A percentile compares a stretch with the other conserved stretches of the same genome.
phyloP scores from a whole-genome alignment of 176 grass and related monocot species.

The Oryza meridionalis region DNA sequence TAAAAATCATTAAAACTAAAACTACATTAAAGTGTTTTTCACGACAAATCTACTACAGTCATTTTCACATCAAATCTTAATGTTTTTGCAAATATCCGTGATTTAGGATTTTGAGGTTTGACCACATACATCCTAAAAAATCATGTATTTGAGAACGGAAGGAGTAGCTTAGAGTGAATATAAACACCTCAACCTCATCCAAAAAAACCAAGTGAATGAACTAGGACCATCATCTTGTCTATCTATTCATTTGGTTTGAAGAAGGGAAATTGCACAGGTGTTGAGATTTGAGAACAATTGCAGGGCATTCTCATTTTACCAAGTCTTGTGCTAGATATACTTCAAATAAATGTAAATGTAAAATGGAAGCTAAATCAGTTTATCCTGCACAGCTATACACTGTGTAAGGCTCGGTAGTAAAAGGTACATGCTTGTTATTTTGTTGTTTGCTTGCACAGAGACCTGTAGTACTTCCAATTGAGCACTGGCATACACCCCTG shows the following conservation, averaged over 20 bases:
- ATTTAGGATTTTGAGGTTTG: neutral
- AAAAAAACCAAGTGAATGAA: constrained; percentile 5
- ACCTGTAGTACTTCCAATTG: neutral
- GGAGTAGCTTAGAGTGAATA: neutral
- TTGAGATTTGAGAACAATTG: neutral
- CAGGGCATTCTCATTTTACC: neutral
- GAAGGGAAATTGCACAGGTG: neutral
- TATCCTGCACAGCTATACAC: neutral
- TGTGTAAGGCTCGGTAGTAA: neutral
- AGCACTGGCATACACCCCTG: neutral
- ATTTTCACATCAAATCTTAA: neutral
- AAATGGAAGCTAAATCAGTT: constrained; percentile 2
- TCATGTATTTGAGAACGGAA: too few relatives aligned
- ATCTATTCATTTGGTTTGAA: constrained; percentile 26
- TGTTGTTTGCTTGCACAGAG: neutral
- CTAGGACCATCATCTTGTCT: constrained; percentile 8
- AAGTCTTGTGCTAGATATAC: neutral
- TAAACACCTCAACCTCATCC: neutral
- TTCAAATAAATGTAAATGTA: constrained; percentile 8
- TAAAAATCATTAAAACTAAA: neutral
- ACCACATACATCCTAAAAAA: neutral
- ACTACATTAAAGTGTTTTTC: neutral
- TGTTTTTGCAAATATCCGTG: neutral
- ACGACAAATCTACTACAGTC: neutral
- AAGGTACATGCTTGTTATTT: neutral